Evolutionary conservation across 768 basidiomycete species (phyloP).

Genomic region (Hericium rajendrae): DNA sequence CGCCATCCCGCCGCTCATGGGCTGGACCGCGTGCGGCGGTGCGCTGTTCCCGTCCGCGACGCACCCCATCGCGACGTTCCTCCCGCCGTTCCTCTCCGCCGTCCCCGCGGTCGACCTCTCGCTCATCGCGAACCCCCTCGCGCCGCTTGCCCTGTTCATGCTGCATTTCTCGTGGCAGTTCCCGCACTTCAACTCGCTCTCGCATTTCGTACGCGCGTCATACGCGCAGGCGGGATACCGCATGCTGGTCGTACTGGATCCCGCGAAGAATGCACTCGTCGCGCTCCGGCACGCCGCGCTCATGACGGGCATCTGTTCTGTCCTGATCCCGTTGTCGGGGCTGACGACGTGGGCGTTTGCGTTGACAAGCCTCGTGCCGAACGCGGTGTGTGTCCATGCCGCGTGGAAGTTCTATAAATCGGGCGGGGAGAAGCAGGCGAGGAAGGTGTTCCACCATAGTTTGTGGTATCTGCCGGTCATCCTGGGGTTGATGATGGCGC

Average conservation of each 20-base stretch:
- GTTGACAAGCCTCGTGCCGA: slow-evolving; percentile 65
- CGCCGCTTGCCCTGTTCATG: slow-evolving; percentile 71
- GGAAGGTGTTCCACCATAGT: slow-evolving; percentile 66
- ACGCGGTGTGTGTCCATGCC: slow-evolving; percentile 53
- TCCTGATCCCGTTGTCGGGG: slow-evolving; percentile 81
- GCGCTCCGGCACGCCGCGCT: slow-evolving; percentile 74
- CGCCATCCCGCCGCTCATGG: slow-evolving; percentile 90
- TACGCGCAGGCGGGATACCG: slow-evolving; percentile 91
- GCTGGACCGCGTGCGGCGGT: slow-evolving; percentile 94
- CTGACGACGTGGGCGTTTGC: slow-evolving; percentile 91
- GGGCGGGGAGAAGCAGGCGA: slow-evolving; percentile 70
- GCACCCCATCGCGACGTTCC: slow-evolving; percentile 50
- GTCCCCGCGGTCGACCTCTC: slow-evolving; percentile 30
- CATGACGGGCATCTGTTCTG: slow-evolving; percentile 66
- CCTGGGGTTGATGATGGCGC: slow-evolving; percentile 88
- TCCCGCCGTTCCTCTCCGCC: slow-evolving; percentile 48
- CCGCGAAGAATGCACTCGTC: slow-evolving; percentile 75
- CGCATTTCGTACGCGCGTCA: slow-evolving; percentile 74
- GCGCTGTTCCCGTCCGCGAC: slow-evolving; percentile 54
- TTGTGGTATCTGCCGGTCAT: slow-evolving; percentile 89
- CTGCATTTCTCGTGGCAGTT: slow-evolving; percentile 97
- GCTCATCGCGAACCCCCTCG: slow-evolving; percentile 72
- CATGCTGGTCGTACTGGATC: slow-evolving; percentile 81
- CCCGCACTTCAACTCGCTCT: slow-evolving; percentile 94
- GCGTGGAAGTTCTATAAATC: slow-evolving; percentile 69